Evolutionary conservation across 805 yeast genomes (phyloP).

Genomic region (Candida awuae): DNA sequence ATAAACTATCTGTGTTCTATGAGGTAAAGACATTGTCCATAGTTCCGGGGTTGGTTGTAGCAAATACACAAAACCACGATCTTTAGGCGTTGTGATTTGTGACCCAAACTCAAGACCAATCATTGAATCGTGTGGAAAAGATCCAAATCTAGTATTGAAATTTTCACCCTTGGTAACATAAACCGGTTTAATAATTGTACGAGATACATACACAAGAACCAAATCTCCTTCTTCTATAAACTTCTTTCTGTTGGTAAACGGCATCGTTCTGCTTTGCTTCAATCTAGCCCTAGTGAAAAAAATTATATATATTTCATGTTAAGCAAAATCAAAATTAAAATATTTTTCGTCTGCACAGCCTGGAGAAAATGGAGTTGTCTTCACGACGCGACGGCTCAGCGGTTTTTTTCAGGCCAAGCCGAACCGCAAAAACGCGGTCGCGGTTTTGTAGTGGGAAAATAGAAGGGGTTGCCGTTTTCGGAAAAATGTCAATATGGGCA

Average conservation of each 20-base stretch:
- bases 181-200: constrained; percentile 73
- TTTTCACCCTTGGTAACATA: constrained; percentile 48
- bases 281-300: too few relatives aligned
- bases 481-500: background rate
- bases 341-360: too few relatives aligned
- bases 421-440: background rate
- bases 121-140: constrained; percentile 78
- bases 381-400: background rate
- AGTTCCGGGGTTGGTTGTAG: constrained; percentile 90
- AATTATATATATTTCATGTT: too few relatives aligned
- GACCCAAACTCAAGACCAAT: constrained; percentile 77
- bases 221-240: constrained; percentile 78
- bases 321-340: background rate
- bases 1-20: constrained; percentile 94
- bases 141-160: constrained; percentile 83
- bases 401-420: too few relatives aligned
- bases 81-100: constrained; percentile 65
- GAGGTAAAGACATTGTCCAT: constrained; percentile 95
- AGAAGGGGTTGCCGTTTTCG: background rate
- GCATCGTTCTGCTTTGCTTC: too few relatives aligned
- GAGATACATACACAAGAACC: constrained; percentile 76
- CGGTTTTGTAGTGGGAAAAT: background rate
- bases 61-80: constrained; percentile 78
- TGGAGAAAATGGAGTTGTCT: too few relatives aligned
- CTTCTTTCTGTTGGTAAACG: constrained; percentile 44